phyloP scores from a whole-genome alignment of 495 filamentous ascomycete genomes.

The Daldinia loculata region DNA sequence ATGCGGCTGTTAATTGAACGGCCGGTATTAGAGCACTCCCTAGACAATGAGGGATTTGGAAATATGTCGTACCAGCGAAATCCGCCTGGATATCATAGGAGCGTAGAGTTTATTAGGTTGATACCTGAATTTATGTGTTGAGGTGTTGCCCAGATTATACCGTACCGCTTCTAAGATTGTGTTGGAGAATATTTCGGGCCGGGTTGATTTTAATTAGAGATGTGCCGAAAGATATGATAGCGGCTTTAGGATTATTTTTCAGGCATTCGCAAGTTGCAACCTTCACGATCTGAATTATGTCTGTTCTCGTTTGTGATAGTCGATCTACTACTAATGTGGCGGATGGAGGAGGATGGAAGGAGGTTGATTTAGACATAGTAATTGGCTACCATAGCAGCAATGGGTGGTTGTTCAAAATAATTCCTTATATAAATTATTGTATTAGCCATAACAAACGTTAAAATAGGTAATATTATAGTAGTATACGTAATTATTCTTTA shows the following conservation, averaged over 20 bases:
- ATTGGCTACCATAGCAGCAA: conserved; percentile 12
- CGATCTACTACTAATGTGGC: conserved; percentile 16
- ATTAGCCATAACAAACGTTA: too few species aligned
- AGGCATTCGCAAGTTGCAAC: conserved; percentile 2
- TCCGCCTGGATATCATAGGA: neutral
- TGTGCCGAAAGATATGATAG: neutral
- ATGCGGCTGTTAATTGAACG: neutral
- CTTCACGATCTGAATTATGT: neutral
- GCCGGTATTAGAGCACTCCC: neutral
- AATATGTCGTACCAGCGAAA: conserved; percentile 1
- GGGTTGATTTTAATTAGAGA: neutral
- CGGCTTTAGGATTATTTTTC: conserved; percentile 3
- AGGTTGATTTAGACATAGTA: conserved; percentile 17
- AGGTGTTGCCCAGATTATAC: too few species aligned
- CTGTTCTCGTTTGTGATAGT: conserved; percentile 11
- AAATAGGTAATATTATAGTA: too few species aligned
- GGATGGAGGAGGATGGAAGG: conserved; percentile 27
- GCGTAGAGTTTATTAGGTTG: neutral
- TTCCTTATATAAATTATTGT: too few species aligned
- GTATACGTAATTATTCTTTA: too few species aligned
- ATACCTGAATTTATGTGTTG: neutral
- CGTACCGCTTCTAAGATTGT: neutral
- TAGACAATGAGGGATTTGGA: conserved; percentile 1
- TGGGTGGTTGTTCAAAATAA: too few species aligned
- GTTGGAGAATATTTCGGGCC: conserved; percentile 5